These are phyloP conservation scores for Metarhizium sp. DNA, from an alignment of 2,329 filamentous ascomycete genomes.

Conservation along the genomic window DNA sequence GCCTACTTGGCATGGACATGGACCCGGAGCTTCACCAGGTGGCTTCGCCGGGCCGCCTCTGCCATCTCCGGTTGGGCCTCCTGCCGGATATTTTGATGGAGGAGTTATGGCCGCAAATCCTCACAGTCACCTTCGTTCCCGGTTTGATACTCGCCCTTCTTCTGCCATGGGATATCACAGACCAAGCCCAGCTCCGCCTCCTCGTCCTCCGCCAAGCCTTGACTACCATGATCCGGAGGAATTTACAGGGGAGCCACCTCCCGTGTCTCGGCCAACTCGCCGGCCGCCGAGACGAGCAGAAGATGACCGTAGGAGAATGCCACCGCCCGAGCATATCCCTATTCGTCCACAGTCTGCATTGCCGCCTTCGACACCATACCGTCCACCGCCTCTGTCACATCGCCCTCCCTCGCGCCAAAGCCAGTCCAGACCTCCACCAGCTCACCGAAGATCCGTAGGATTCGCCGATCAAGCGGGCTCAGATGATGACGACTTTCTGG, in stretches of 20 bases:
- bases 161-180: conserved; percentile 30
- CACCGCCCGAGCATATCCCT: conserved; percentile 31
- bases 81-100: conserved; percentile 20
- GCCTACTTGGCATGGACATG: conserved; percentile 13
- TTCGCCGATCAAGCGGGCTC: conserved; percentile 21
- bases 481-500: conserved; percentile 29
- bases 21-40: conserved; percentile 14
- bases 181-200: background rate
- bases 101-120: conserved; percentile 8
- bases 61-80: conserved; percentile 18
- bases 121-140: conserved; percentile 21
- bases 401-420: conserved; percentile 14
- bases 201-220: conserved; percentile 3
- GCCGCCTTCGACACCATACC: conserved; percentile 19
- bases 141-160: conserved; percentile 26
- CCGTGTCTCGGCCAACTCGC: conserved; percentile 22
- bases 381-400: conserved; percentile 16
- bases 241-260: conserved; percentile 30
- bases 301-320: conserved; percentile 38
- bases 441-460: conserved; percentile 20
- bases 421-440: conserved; percentile 21
- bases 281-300: conserved; percentile 35
- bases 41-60: conserved; percentile 15
- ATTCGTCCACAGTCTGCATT: conserved; percentile 25
- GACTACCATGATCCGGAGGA: conserved; percentile 28